These are phyloP conservation scores for Wickerhamomyces pijperi DNA, from an alignment of 805 yeast species.

Conservation along the genomic window DNA sequence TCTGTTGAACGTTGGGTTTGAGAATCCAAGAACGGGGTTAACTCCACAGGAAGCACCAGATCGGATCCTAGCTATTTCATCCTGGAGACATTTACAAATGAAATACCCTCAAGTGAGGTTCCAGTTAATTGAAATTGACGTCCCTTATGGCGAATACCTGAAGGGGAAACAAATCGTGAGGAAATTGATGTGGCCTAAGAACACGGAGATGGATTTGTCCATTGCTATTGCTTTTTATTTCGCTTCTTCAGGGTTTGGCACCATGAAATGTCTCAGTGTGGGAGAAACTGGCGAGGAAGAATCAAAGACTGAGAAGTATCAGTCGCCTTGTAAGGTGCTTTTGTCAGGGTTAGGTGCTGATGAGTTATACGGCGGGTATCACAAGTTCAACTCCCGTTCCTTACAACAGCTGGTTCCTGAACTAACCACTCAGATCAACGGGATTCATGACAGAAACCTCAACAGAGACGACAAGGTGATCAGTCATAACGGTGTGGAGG, in stretches of 20 bases:
- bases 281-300: slow-evolving; percentile 4
- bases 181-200: slow-evolving; percentile 67
- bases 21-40: slow-evolving; percentile 67
- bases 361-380: slow-evolving; percentile 92
- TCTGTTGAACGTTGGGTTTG: slow-evolving; percentile 86
- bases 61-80: slow-evolving; percentile 56
- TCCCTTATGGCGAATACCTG: slow-evolving; percentile 58
- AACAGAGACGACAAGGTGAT: slow-evolving; percentile 90
- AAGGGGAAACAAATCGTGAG: slow-evolving; percentile 39
- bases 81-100: slow-evolving; percentile 35
- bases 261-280: slow-evolving; percentile 2
- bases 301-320: no score
- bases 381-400: slow-evolving; percentile 51
- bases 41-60: slow-evolving; percentile 72
- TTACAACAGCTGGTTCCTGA: slow-evolving; percentile 41
- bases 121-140: slow-evolving; percentile 55
- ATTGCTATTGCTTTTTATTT: slow-evolving; percentile 93
- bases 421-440: slow-evolving; percentile 56
- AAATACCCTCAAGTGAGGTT: slow-evolving; percentile 25
- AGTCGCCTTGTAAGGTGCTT: slow-evolving; percentile 53
- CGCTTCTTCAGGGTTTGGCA: slow-evolving; percentile 57
- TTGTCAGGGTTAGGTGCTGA: slow-evolving; percentile 96
- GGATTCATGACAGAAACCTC: slow-evolving; percentile 69
- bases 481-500: slow-evolving; percentile 79
- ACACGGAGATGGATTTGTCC: slow-evolving; percentile 90